These are phyloP conservation scores for Scopulariopsis brevicaulis DNA, from an alignment of 2,329 filamentous ascomycete species.

Conservation along the genomic window DNA sequence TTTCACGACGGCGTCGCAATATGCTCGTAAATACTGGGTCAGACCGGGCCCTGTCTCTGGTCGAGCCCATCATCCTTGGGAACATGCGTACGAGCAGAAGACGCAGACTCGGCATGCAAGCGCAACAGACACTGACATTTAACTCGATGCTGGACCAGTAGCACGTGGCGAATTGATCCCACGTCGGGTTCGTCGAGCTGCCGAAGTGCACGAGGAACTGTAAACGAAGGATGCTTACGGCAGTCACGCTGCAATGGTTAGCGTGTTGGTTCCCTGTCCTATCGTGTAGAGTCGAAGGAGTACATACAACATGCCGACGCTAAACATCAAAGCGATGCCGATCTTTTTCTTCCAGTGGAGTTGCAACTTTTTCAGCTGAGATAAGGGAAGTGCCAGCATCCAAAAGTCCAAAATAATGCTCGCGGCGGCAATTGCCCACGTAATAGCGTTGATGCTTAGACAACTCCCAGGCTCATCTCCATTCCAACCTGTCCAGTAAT, in stretches of 20 bases:
- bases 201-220: constrained; percentile 12
- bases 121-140: constrained; percentile 16
- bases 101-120: constrained; percentile 16
- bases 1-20: too few species aligned
- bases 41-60: too few species aligned
- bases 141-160: constrained; percentile 18
- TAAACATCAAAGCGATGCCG: constrained; percentile 37
- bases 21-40: too few species aligned
- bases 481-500: constrained; percentile 43
- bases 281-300: neutral
- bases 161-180: constrained; percentile 13
- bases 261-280: neutral
- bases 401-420: constrained; percentile 40
- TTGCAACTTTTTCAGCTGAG: constrained; percentile 27
- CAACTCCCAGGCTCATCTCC: constrained; percentile 33
- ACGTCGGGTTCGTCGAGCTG: constrained; percentile 13
- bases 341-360: constrained; percentile 35
- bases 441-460: constrained; percentile 33
- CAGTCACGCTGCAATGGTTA: constrained; percentile 10
- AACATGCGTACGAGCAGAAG: constrained; percentile 12
- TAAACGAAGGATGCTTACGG: constrained; percentile 13
- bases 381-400: constrained; percentile 38
- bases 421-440: constrained; percentile 38
- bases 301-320: constrained; percentile 32
- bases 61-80: too few species aligned